Conservation (phyloP, 108 stramenopile species). For the Cyclostephanos invisitatus region DNA sequence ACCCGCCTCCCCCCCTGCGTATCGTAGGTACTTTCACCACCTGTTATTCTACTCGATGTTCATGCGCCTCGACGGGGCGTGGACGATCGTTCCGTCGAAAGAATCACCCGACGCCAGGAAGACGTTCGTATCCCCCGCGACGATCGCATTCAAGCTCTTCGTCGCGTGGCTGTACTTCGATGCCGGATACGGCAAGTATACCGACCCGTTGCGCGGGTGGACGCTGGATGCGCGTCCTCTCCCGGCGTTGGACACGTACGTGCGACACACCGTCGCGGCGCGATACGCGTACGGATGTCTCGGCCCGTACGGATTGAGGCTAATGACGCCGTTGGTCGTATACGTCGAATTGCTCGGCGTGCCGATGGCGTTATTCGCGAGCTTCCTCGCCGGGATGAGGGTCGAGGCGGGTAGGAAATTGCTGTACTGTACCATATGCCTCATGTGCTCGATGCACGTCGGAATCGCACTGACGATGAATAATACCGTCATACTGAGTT, state of each 20-base stretch:
- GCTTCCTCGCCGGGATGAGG: conserved; percentile 50
- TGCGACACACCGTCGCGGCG: conserved; percentile 73
- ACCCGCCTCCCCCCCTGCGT: neutral
- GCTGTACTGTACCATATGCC: conserved; percentile 40
- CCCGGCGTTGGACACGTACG: conserved; percentile 84
- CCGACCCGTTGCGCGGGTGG: conserved; percentile 77
- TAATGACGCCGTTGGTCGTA: conserved; percentile 80
- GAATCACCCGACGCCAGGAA: too few species aligned
- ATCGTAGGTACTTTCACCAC: conserved; percentile 70
- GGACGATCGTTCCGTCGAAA: too few species aligned
- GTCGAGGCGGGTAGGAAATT: neutral
- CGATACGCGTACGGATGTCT: conserved; percentile 76
- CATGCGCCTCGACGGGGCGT: conserved; percentile 57
- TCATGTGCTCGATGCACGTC: conserved; percentile 73
- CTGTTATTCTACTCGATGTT: conserved; percentile 80
- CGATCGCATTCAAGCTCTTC: conserved; percentile 59
- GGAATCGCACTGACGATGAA: conserved; percentile 78
- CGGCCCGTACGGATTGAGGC: conserved; percentile 69
- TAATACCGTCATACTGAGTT: conserved; percentile 77
- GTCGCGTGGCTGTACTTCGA: conserved; percentile 85
- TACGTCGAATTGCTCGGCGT: conserved; percentile 71
- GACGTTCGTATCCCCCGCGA: conserved; percentile 40
- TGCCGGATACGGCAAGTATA: conserved; percentile 81
- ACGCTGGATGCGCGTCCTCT: conserved; percentile 68
- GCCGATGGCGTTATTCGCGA: conserved; percentile 62